These are phyloP conservation scores for Magnolia kwangsiensis DNA, from an alignment of 164 flowering plant species.

Conservation along the genomic window DNA sequence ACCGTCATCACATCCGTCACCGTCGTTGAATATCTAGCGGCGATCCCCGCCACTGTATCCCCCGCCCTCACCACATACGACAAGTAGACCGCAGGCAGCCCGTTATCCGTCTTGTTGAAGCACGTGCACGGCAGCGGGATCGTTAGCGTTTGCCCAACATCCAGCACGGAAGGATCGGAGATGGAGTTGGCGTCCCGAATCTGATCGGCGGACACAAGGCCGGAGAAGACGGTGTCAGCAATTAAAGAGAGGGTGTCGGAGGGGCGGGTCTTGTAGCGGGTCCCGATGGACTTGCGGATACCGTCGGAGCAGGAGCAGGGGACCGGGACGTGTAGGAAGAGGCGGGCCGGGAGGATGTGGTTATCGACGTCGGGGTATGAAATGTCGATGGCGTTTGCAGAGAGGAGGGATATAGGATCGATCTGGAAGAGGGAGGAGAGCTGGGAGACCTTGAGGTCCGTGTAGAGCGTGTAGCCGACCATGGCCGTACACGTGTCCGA, in stretches of 20 bases:
- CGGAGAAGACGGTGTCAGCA: conserved; percentile 53
- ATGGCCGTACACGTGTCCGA: conserved; percentile 75
- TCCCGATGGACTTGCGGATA: conserved; percentile 63
- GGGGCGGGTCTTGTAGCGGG: conserved; percentile 67
- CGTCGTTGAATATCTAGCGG: conserved; percentile 62
- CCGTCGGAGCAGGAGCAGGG: conserved; percentile 84
- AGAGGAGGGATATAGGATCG: conserved; percentile 72
- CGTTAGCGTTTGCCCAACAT: conserved; percentile 53
- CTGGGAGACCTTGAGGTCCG: conserved; percentile 90
- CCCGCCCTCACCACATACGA: conserved; percentile 67
- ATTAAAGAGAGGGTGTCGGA: conserved; percentile 63
- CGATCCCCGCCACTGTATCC: conserved; percentile 65
- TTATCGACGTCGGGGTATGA: conserved; percentile 85
- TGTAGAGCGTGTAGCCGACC: conserved; percentile 83
- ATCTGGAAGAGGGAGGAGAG: conserved; percentile 76
- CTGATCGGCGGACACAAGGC: conserved; percentile 84
- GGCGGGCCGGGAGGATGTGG: conserved; percentile 74
- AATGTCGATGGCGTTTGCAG: conserved; percentile 80
- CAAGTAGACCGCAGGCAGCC: conserved; percentile 69
- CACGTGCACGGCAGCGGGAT: conserved; percentile 94
- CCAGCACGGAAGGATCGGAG: conserved; percentile 52
- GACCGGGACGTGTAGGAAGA: conserved; percentile 77
- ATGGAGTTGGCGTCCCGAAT: conserved; percentile 68
- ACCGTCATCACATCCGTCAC: conserved; percentile 82
- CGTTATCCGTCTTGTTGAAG: conserved; percentile 72